Evolutionary conservation across 148 eudicot species (phyloP).

Genomic region (Rhododendron kiyosumense): DNA sequence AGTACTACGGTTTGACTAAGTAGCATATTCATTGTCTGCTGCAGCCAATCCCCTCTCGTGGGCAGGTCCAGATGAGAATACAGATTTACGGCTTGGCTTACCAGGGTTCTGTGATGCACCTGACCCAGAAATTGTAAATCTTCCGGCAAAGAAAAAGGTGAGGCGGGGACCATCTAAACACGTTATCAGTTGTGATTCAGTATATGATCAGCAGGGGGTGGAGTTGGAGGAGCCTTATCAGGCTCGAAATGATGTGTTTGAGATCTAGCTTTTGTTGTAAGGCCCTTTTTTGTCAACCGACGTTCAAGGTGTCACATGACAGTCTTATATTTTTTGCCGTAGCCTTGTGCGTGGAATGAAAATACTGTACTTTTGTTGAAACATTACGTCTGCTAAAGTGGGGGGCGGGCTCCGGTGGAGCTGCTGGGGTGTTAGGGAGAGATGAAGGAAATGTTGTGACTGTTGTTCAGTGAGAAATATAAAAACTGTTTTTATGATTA

Average conservation of each 20-base stretch:
- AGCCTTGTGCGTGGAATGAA: not conserved
- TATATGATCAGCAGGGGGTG: not conserved
- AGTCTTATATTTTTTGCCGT: not conserved
- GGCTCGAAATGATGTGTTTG: not conserved
- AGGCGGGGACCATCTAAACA: constrained; percentile 12
- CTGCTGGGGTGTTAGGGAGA: not conserved
- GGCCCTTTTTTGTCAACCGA: not conserved
- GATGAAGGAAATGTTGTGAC: not conserved
- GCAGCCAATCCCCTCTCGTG: constrained; percentile 40
- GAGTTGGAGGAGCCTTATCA: constrained; percentile 19
- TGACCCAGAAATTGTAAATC: constrained; percentile 8
- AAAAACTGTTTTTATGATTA: not conserved
- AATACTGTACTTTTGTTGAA: not conserved
- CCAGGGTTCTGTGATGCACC: constrained; percentile 21
- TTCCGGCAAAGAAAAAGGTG: constrained; percentile 26
- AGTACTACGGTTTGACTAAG: not conserved
- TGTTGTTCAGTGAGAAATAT: not conserved
- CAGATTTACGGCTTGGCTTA: constrained; percentile 27
- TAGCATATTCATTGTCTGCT: not conserved
- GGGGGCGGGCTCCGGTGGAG: not conserved
- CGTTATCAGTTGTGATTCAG: constrained; percentile 6
- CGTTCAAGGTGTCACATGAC: not conserved
- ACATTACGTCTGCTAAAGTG: not conserved
- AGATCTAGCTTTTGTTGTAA: not conserved
- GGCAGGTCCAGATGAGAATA: constrained; percentile 30